Conservation (phyloP, 371 early-diverging fungal genomes). For the Cokeromyces recurvatus region DNA sequence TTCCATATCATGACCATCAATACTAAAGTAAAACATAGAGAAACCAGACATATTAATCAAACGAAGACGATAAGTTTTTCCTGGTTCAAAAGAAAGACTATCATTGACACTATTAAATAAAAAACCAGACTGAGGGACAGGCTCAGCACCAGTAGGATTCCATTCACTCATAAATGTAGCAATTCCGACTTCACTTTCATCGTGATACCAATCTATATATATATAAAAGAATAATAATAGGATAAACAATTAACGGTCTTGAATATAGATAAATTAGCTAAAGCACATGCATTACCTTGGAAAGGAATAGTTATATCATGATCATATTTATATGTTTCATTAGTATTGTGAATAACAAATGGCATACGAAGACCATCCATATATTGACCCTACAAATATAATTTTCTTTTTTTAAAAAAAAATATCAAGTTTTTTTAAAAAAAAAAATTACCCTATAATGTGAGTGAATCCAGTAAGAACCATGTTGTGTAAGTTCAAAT, state of each 20-base stretch:
- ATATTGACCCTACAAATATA: conserved; percentile 56
- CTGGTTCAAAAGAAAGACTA: conserved; percentile 56
- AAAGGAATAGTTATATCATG: conserved; percentile 61
- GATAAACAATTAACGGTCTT: neutral
- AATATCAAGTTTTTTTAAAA: neutral
- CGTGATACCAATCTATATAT: conserved; percentile 63
- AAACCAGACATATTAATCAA: conserved; percentile 75
- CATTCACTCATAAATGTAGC: conserved; percentile 44
- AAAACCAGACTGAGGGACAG: conserved; percentile 59
- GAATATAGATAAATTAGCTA: no score
- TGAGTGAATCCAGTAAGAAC: conserved; percentile 28
- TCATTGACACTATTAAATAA: conserved; percentile 45
- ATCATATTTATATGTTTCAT: conserved; percentile 65
- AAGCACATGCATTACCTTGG: no score
- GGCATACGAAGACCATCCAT: conserved; percentile 79
- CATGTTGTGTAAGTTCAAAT: conserved; percentile 39
- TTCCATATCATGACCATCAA: conserved; percentile 73
- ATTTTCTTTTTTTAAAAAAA: no score
- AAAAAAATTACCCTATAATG: conserved; percentile 30
- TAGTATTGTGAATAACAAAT: conserved; percentile 61
- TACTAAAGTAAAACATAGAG: conserved; percentile 71
- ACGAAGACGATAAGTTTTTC: conserved; percentile 80
- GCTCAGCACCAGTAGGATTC: conserved; percentile 66
- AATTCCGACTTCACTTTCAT: conserved; percentile 37
- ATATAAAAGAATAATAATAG: conserved; percentile 6